Evolutionary conservation across 2,329 filamentous ascomycete species (phyloP), one percentile per base, ranked within the genome.

Genomic region (Fusarium nodosum): DNA sequence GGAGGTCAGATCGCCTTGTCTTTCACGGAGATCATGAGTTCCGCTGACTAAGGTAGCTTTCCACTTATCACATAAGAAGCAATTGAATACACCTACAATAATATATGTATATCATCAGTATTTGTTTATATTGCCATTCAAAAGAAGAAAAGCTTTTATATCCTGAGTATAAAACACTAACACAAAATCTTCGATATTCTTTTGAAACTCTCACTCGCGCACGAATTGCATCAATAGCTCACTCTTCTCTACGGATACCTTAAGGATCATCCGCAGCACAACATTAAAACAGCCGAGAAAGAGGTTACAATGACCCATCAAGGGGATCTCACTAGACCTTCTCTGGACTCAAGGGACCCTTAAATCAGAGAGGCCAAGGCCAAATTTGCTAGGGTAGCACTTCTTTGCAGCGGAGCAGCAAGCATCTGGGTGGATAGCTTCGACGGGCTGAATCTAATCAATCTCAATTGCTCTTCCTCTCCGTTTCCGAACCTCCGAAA

Each of bases 361-460:
- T 45, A 22, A 55, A 47, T 39, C 47, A 42, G 30, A 54, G 34
- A 62, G 52, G 45, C 58, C 58, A 44, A 39, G 47, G 30, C 30
- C 26, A 55, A 55, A 34, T n/a, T n/a, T 22, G 28, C 59, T 39
- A 64, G 59, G 64, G 59, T 51, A 59, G 38, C 26, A 34, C 46
- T 41, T 46, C 50, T 47, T 34, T 42, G 47, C 24, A 41, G 64
- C 53, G 55, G 63, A 66, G 63, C 15, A 36, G 42, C 38, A 36
- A 56, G 46, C 68, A 69, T 71, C 31, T 69, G 51, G 64, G 54
- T 64, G 64, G 63, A 66, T 69, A 47, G 51, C 33, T 46, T 44
- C 36, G 38, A 58, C 38, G 47, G 41, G 69, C 57, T 71, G 60
- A 51, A 71, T 71, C 68, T 71, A 71, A 71, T 71, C 68, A 69